Base-by-base conservation (phyloP, 108 stramenopile species). In the Asterionellopsis glacialis region DNA sequence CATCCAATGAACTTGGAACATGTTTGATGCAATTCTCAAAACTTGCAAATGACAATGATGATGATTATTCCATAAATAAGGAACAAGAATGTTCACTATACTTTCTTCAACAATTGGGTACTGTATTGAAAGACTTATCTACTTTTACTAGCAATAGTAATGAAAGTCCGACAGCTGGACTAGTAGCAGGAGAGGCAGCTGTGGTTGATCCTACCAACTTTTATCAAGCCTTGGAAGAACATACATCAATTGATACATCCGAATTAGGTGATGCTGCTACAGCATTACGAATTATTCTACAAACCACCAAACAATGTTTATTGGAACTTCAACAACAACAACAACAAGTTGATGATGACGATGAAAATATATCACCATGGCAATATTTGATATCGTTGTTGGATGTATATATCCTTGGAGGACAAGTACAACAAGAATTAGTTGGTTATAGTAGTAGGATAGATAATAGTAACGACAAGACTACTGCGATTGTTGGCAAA, bases 241-340 rank as follows among this genome's bases (percentile, higher is more conserved):
- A 54, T 10, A 27, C 18, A 19, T n/a, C 18, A 4, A 27, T 23
- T 54, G 24, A 54, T 24, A 27, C 52, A 11, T 33, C 4, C 9
- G 43, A 64, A 41, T 45, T 80, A 16, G 79, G 73, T 1, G 79
- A 80, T 63, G 73, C 69, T 7, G 59, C 72, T n/a, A 64, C 55
- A 41, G 67, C 64, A 18, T 38, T 78, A 19, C 47, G 47, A 48
- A 16, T 48, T 5, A 16, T 48, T 19, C 47, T 48, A 16, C 47
- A 48, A 48, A 21, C 47, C 47, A 48, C 9, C 5, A 2, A 9
- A 33, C 33, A 33, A 2, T 33, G 33, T 33, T 2, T 33, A 5
- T 2, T 33, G 5, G 7, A 33, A 33, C 2, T 33, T 33, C 7
- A 5, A 7, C 33, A 33, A 33, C 33, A 33, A 21, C 47, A 48